Evolutionary conservation across 1,284 basidiomycete species (phyloP), one percentile per base, ranked within the genome.

Genomic region (Malassezia arunalokei): DNA sequence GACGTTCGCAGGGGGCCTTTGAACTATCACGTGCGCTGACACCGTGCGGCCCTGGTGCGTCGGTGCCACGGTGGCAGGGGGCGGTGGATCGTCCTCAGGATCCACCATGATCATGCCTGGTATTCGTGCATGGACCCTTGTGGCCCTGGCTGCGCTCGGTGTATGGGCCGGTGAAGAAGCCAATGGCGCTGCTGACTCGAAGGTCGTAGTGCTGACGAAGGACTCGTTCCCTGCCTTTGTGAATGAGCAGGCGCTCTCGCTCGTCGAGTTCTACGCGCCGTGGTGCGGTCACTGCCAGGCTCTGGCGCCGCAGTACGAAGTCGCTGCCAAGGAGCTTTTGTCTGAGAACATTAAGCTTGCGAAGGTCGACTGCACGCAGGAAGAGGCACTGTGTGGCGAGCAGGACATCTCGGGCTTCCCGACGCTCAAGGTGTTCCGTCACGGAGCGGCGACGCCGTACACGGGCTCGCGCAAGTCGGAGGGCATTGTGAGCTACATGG

Each of bases 401-500:
- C 83, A 90, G 59, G 87, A 83, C 42, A 81, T 98, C 46, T 81
- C 83, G 70, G 92, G 94, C 78, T 95, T 89, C 76, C 89, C 91
- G 17, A 86, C 85, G 14, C 76, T 90, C 63, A 90, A 94, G 74
- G 84, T 98, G 43, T 98, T 91, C 83, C 84, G 84, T 65, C 81
- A 86, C 59, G 94, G 92, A 55, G 80, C 40, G 73, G 78, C 20
- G 85, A 89, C 49, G 41, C 65, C 66, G 15, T 98, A 98, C 77
- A 76, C 73, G 57, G 94, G 94, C 43, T 85, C 89, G 40, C 81
- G 94, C 54, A 88, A 95, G 76, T 84, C 89, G 14, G 94, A 98
- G 63, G 92, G 94, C 30, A 98, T 99, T 70, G 79, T 96, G 74
- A 84, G 83, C 73, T 96, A 96, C 79, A 96, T 99, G 94, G 76